A percentile compares a stretch with the other conserved stretches of the same genome.
These are phyloP conservation scores for Paecilomyces sp. DNA, from an alignment of 2,329 filamentous ascomycete species.

Conservation along the genomic window DNA sequence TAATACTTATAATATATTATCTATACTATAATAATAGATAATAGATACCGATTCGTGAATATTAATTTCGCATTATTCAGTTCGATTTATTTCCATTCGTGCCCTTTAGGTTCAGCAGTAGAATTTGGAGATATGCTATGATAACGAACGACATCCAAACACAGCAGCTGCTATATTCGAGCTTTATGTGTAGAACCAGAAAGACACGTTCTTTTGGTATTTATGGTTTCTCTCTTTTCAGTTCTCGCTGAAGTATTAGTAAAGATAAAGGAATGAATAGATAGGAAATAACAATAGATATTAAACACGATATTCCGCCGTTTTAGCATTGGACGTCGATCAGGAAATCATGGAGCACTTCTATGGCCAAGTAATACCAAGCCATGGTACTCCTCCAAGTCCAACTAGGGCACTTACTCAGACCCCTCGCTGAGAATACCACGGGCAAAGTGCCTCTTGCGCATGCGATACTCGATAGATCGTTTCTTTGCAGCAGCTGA, in stretches of 20 bases:
- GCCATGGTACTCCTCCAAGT: too few relatives aligned
- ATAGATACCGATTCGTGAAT: too few relatives aligned
- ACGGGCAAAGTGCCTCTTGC: slow-evolving; percentile 3
- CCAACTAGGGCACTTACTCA: neutral
- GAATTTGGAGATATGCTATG: too few relatives aligned
- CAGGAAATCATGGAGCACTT: neutral
- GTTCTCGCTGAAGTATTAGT: neutral
- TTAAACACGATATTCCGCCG: neutral
- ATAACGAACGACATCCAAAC: too few relatives aligned
- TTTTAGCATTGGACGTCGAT: neutral
- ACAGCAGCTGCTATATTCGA: too few relatives aligned
- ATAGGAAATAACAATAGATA: neutral
- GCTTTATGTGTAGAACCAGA: neutral
- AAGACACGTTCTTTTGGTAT: neutral
- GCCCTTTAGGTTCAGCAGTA: too few relatives aligned
- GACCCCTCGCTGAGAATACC: neutral
- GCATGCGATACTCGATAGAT: slow-evolving; percentile 1
- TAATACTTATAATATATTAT: too few relatives aligned
- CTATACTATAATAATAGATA: too few relatives aligned
- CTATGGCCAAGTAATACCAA: too few relatives aligned
- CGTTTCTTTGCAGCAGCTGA: slow-evolving; percentile 2
- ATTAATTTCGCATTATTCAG: too few relatives aligned
- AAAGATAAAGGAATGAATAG: neutral
- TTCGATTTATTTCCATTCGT: too few relatives aligned
- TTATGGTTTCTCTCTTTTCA: neutral